A percentile compares a stretch with the other conserved stretches of the same genome.
Evolutionary conservation across 2,329 filamentous ascomycete genomes (phyloP).

Genomic region (Trichoderma sp.): DNA sequence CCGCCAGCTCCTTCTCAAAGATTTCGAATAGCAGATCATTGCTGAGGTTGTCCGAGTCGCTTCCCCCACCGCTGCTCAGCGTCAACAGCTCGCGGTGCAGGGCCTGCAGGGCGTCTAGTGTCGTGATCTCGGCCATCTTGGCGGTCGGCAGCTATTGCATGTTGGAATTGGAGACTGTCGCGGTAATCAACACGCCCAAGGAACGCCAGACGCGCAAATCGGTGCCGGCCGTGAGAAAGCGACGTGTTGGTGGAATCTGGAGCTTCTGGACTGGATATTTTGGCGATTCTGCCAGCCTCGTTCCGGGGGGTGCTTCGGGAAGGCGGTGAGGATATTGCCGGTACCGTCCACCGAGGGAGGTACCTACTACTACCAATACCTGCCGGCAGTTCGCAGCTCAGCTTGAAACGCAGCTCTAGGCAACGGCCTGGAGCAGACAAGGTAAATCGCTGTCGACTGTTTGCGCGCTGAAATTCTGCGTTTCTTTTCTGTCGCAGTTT

Average conservation of each 20-base stretch:
- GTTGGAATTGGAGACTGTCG: constrained; percentile 35
- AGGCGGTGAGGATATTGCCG: constrained; percentile 46
- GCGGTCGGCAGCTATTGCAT: constrained; percentile 51
- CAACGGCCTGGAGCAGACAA: constrained; percentile 14
- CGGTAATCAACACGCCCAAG: constrained; percentile 26
- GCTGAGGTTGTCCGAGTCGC: constrained; percentile 66
- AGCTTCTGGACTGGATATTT: constrained; percentile 29
- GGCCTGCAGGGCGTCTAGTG: constrained; percentile 75
- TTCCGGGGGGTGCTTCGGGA: constrained; percentile 31
- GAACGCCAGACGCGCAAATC: constrained; percentile 32
- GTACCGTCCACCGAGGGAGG: background rate
- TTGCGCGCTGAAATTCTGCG: background rate
- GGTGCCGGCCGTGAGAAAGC: constrained; percentile 33
- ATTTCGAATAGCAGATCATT: constrained; percentile 70
- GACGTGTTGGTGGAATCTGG: constrained; percentile 22
- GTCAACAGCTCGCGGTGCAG: constrained; percentile 84
- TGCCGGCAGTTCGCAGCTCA: background rate
- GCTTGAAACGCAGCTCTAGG: constrained; percentile 12
- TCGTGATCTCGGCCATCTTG: constrained; percentile 73
- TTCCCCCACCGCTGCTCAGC: constrained; percentile 67
- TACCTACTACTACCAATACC: too few species aligned
- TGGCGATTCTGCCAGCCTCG: constrained; percentile 40
- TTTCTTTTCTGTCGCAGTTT: too few species aligned
- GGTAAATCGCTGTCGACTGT: background rate
- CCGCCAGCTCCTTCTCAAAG: constrained; percentile 71